These are phyloP conservation scores for Domatiomyces globalis DNA, from an alignment of 2,329 filamentous ascomycete genomes.

Conservation along the genomic window DNA sequence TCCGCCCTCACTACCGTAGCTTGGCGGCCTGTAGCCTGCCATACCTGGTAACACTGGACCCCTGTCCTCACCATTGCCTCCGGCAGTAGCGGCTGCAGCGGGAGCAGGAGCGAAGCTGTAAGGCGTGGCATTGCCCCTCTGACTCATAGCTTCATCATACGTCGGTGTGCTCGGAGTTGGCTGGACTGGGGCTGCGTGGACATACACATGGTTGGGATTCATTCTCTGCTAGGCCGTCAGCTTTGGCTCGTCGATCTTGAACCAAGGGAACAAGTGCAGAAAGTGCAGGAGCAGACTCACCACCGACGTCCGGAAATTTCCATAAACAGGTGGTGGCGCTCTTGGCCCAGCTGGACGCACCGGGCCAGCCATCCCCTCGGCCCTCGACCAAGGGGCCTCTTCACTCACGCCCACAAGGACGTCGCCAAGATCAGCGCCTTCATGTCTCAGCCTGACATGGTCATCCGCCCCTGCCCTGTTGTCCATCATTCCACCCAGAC, in stretches of 20 bases:
- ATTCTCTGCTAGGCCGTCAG: slow-evolving; percentile 40
- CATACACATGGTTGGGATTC: slow-evolving; percentile 51
- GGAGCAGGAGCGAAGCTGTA: background rate
- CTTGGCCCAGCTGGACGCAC: background rate
- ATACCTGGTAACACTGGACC: slow-evolving; percentile 3
- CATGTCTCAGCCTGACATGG: background rate
- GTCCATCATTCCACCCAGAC: background rate
- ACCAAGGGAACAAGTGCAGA: too few species aligned
- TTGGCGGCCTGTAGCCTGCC: slow-evolving; percentile 49
- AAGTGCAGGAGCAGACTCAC: slow-evolving; percentile 37
- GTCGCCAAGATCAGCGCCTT: background rate
- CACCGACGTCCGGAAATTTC: slow-evolving; percentile 69
- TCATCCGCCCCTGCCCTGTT: background rate
- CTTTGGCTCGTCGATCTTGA: background rate
- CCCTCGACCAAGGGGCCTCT: background rate
- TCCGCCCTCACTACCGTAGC: slow-evolving; percentile 62
- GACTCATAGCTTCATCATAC: slow-evolving; percentile 12
- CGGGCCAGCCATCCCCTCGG: background rate
- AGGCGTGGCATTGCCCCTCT: background rate
- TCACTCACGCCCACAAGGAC: background rate
- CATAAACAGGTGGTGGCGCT: slow-evolving; percentile 59
- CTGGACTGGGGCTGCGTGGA: slow-evolving; percentile 61
- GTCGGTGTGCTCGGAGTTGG: slow-evolving; percentile 16
- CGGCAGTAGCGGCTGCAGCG: background rate
- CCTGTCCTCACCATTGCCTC: background rate